Evolutionary conservation across 202 grass and related monocot species (phyloP), one percentile per base, ranked within the genome.

Genomic region (Cymbopogon flexuosus): DNA sequence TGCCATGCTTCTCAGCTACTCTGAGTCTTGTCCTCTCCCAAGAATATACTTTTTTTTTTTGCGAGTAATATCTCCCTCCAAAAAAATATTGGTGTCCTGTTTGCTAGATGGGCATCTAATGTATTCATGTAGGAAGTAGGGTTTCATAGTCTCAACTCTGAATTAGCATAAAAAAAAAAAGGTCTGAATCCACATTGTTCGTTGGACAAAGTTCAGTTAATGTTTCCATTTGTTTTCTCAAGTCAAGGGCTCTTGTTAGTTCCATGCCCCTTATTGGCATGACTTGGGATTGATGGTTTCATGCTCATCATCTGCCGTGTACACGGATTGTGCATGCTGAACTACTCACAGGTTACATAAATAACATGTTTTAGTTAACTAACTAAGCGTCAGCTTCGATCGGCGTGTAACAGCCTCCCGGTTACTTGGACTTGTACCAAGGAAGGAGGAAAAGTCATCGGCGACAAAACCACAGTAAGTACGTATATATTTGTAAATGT

Each of bases 1-100:
- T 40, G 19, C 70, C 65, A 81, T 85, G 77, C 82, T 66, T 88
- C 82, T 85, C 87, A 81, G 84, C 63, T 76, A 60, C 40, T 27
- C 33, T 42, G 12, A 40, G 1, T 5, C 36, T 37, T 1, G 35
- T 56, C 22, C 21, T n/a, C 54, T 24, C 56, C 8, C 21, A 27
- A 60, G 1, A 27, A 12, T 4, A 58, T 58, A 23, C 21, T 58
- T 3, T n/a, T 16, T 3, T n/a, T 16, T 49, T 16, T 49, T 6
- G 5, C 16, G 1, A 46, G 43, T 4, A 15, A 5, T 2, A 51
- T 18, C 15, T 15, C 45, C 4, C 45, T 14, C 45, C 27, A 27
- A 8, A 40, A 49, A 68, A 42, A 5, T 57, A 35, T 34, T 69
- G 47, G 16, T 78, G 47, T 52, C 29, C 47, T 73, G 21, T 37